phyloP scores from a whole-genome alignment of 2,329 filamentous ascomycete genomes.

The Fusarium pilosicola region DNA sequence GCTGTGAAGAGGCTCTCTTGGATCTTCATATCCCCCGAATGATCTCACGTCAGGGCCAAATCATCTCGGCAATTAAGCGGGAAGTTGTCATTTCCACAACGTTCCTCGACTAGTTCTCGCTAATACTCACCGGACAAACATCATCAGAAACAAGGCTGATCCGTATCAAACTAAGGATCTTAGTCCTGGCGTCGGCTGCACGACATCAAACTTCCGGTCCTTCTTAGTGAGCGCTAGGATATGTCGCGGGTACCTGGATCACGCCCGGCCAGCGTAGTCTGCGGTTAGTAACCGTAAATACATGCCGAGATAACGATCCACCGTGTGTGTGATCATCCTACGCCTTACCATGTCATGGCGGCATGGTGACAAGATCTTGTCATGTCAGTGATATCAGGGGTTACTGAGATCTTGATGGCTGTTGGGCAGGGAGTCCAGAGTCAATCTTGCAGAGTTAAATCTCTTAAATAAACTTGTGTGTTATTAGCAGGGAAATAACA shows the following conservation, averaged over 20 bases:
- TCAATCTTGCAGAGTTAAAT: neutral
- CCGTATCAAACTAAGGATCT: conserved; percentile 16
- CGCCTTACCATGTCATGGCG: neutral
- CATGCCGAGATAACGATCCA: conserved; percentile 1
- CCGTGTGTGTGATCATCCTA: neutral
- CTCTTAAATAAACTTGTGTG: neutral
- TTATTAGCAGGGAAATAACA: neutral
- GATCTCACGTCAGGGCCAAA: neutral
- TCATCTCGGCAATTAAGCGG: neutral
- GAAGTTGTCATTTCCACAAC: neutral
- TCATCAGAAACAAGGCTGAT: conserved; percentile 18
- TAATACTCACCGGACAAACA: neutral
- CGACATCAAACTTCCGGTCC: conserved; percentile 28
- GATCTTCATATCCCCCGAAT: neutral
- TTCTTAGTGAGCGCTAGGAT: conserved; percentile 14
- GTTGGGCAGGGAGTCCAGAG: neutral
- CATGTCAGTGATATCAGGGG: neutral
- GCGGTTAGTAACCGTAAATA: neutral
- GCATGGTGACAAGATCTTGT: conserved; percentile 4
- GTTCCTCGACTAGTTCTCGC: neutral
- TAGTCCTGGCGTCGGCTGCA: conserved; percentile 28
- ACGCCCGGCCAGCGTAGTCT: neutral
- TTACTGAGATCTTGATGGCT: neutral
- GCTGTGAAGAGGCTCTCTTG: neutral
- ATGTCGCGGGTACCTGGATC: conserved; percentile 21